Percentiles rank a stretch among this genome's conserved stretches.
Evolutionary conservation across 2,329 filamentous ascomycete species (phyloP).

Genomic region (Colletotrichum karsti): DNA sequence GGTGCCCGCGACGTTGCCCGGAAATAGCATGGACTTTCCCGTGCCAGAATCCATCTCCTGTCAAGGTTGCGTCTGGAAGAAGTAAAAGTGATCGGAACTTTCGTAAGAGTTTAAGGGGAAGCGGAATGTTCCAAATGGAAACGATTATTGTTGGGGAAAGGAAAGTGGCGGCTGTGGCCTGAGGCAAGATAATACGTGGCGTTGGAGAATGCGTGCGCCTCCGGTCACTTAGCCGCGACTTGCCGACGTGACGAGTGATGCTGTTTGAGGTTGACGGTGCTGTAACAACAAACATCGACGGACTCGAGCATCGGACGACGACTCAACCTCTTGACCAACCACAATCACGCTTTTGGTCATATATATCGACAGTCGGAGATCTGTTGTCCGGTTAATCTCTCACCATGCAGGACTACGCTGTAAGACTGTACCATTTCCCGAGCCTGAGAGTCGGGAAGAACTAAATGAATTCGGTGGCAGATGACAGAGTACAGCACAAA

Average conservation of each 20-base stretch:
- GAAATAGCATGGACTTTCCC: too few relatives aligned
- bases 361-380: neutral
- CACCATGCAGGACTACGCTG: slow-evolving; percentile 10
- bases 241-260: neutral
- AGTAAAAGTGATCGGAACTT: too few relatives aligned
- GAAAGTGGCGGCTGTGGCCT: too few relatives aligned
- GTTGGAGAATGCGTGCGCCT: too few relatives aligned
- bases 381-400: neutral
- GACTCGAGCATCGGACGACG: neutral
- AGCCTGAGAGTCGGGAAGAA: neutral
- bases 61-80: too few relatives aligned
- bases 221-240: neutral
- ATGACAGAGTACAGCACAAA: neutral
- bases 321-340: neutral
- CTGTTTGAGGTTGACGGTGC: neutral
- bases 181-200: too few relatives aligned
- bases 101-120: too few relatives aligned
- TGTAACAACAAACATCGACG: neutral
- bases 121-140: too few relatives aligned
- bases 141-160: too few relatives aligned
- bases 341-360: neutral
- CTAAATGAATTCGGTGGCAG: neutral
- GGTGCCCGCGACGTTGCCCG: too few relatives aligned
- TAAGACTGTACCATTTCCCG: neutral
- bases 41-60: too few relatives aligned